Base-by-base conservation (phyloP, 495 filamentous ascomycete species). In the Talaromyces borbonicus region DNA sequence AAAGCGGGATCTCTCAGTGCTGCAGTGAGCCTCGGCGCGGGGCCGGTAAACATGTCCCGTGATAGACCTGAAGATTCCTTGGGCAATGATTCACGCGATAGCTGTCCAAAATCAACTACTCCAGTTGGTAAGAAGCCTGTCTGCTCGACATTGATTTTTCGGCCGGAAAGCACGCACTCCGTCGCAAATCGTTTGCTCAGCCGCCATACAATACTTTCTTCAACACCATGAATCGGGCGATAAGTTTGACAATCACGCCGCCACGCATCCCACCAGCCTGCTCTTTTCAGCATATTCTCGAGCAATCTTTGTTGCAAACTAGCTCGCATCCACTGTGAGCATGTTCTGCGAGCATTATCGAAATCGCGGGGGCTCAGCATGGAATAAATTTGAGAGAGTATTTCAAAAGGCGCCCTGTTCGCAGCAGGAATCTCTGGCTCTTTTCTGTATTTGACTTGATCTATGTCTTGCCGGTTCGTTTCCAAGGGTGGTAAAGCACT, bases 331-430 rank as follows among this genome's bases (percentile, higher is more conserved):
- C 82, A 88, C 38, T 65, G 65, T 37, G 72, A 73, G 51, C 84
- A 87, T 7, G 75, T 74, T 43, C 77, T 73, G 37, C 83, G 69
- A 9, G 82, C 80, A 50, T 77, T 69, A 52, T 87, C 71, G 54
- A 87, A 85, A 52, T 83, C 79, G 4, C 64, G 46, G 0, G 83
- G 80, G 8, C 61, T 57, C 5, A 85, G 61, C 49, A 73, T 63
- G 8, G 46, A 48, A 48, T 75, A 79, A 3, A 86, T 77, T 4
- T 76, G 65, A 31, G 81, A 69, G 0, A 87, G 23, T 22, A 85
- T 71, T 56, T 88, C 84, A 2, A 65, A 58, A 1, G 84, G 84
- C 6, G 81, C 51, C 19, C 49, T 44, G 47, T 67, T 66, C n/a
- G 63, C 65, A 11, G 60, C 50, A 1, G 64, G 50, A 29, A 47